A percentile compares a stretch with the other conserved stretches of the same genome.
These are phyloP conservation scores for Lithocarpus polystachyus DNA, from an alignment of 306 rosid genomes.

Conservation along the genomic window DNA sequence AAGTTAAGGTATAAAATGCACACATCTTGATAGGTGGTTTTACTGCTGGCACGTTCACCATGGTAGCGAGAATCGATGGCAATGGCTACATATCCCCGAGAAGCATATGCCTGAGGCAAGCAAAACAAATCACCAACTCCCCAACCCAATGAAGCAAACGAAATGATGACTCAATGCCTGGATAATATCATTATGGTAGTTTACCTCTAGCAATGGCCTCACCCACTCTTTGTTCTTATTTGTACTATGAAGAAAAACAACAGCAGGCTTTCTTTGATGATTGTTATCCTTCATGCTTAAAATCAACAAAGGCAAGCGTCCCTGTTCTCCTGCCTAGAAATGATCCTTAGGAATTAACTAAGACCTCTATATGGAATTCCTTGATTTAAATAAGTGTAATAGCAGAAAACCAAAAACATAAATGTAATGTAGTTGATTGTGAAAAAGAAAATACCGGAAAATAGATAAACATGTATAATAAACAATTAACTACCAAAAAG, in stretches of 20 bases:
- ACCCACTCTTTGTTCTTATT: slow-evolving; percentile 62
- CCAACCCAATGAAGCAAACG: background rate
- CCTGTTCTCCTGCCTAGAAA: slow-evolving; percentile 86
- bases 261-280: slow-evolving; percentile 54
- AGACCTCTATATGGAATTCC: too few relatives aligned
- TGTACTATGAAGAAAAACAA: slow-evolving; percentile 77
- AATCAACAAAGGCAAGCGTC: slow-evolving; percentile 74
- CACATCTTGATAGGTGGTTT: slow-evolving; percentile 61
- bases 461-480: too few relatives aligned
- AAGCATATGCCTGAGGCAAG: slow-evolving; percentile 76
- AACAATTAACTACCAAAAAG: too few relatives aligned
- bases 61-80: slow-evolving; percentile 92
- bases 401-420: too few relatives aligned
- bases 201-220: slow-evolving; percentile 81
- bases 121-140: background rate
- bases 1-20: slow-evolving; percentile 20
- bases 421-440: too few relatives aligned
- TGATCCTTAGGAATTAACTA: background rate
- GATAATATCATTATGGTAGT: background rate
- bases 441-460: too few relatives aligned
- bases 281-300: slow-evolving; percentile 61
- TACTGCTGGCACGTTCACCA: slow-evolving; percentile 81
- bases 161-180: background rate
- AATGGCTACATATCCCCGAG: slow-evolving; percentile 76
- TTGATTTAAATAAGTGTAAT: too few relatives aligned